Base-by-base conservation (phyloP, 805 yeast species). In the Starmerella geochares region DNA sequence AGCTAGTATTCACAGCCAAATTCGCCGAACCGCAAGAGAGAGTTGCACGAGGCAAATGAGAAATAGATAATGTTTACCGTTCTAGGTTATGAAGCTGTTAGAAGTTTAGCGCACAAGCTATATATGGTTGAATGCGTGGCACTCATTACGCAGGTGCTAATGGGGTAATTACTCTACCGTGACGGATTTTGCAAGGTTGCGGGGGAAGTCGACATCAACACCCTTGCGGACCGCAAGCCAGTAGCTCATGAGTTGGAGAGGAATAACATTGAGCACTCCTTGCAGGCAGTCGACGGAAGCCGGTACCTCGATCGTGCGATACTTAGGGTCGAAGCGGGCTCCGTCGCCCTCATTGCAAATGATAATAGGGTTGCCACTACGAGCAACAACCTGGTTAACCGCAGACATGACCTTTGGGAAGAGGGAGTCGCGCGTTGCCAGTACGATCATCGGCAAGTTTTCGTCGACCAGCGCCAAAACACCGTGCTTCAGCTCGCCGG, bases 401-500 rank as follows among this genome's bases (percentile, higher is more conserved):
- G 97, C 94, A 54, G 92, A 84, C 77, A 86, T 83, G 56, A 85
- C 94, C 72, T 90, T 88, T 54, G 97, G 95, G 76, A 90, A 87
- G 60, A 92, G 77, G 14, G 96, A 84, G 70, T 92, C 99, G 65
- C 94, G 79, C 5, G 99, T 90, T 47, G 96, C 97, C 66, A 92
- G 80, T 3, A 94, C 95, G 68, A 92, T 83, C 59, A 92, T 86
- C 53, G 99, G 99, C 65, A 92, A 73, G 55, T 82, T 75, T 60
- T 84, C 94, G 69, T 92, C 99, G 53, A 92, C 96, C 53, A 92
- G 76, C 7, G 99, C 99, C 62, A 92, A 77, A 28, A 86, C 95
- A 71, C 99, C 99, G 66, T 92, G 99, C 69, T 92, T 92, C 70
- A 92, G 79, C 71, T 92, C 99, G 67, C 98, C 99, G 20, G 99